A percentile compares a stretch with the other conserved stretches of the same genome.
These are phyloP conservation scores for Pichia sp. DNA, from an alignment of 1,139 yeast genomes.

Conservation along the genomic window DNA sequence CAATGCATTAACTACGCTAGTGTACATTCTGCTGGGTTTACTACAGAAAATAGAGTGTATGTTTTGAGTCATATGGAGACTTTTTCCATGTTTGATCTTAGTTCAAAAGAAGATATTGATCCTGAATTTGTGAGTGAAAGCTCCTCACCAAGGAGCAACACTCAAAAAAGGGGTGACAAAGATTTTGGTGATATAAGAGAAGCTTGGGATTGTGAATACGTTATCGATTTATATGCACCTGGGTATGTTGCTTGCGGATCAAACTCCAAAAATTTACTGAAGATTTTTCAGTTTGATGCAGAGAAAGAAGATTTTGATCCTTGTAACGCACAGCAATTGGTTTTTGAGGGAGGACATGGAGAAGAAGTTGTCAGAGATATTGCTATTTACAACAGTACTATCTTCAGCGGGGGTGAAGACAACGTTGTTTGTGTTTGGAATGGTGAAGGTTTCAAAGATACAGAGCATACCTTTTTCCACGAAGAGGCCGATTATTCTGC, in stretches of 20 bases:
- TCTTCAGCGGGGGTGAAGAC: conserved; percentile 86
- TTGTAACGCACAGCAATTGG: conserved; percentile 31
- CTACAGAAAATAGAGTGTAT: conserved; percentile 55
- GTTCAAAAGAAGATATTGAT: conserved; percentile 37
- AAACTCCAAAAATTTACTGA: conserved; percentile 44
- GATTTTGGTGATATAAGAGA: conserved; percentile 79
- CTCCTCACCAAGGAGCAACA: background rate
- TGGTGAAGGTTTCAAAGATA: conserved; percentile 25
- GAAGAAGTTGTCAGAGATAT: conserved; percentile 82
- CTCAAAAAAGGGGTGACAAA: conserved; percentile 43
- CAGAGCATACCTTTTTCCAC: conserved; percentile 27
- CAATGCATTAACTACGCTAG: conserved; percentile 87
- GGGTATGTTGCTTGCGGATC: conserved; percentile 74
- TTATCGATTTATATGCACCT: conserved; percentile 59
- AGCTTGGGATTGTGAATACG: conserved; percentile 80
- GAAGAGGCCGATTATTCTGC: conserved; percentile 12
- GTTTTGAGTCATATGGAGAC: conserved; percentile 94
- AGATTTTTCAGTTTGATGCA: conserved; percentile 52
- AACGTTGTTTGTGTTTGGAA: conserved; percentile 68
- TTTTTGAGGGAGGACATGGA: conserved; percentile 69
- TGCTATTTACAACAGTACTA: conserved; percentile 39
- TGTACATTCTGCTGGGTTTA: conserved; percentile 79
- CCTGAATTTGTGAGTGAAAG: conserved; percentile 7
- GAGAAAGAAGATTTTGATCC: conserved; percentile 44
- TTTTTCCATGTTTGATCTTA: conserved; percentile 53